These are phyloP conservation scores for Crotalaria pallida DNA, from an alignment of 306 rosid species.

Conservation along the genomic window DNA sequence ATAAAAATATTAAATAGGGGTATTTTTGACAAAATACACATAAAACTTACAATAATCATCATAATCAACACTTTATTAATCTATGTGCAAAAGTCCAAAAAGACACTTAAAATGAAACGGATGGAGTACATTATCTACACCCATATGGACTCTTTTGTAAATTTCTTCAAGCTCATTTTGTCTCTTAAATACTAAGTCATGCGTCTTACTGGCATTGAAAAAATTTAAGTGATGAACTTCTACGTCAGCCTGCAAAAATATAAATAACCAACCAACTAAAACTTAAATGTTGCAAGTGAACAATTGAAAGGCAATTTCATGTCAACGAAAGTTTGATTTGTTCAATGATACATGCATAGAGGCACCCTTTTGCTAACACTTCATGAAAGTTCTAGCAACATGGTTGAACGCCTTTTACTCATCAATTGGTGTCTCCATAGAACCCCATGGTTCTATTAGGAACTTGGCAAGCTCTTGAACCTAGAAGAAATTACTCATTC, in stretches of 20 bases:
- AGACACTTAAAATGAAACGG: no score
- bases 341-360: slow-evolving; percentile 58
- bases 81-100: no score
- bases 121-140: slow-evolving; percentile 61
- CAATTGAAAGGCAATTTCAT: slow-evolving; percentile 4
- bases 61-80: no score
- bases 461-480: slow-evolving; percentile 53
- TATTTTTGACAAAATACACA: no score
- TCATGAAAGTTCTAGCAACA: slow-evolving; percentile 50
- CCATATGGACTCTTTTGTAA: slow-evolving; percentile 78
- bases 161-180: slow-evolving; percentile 85
- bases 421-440: slow-evolving; percentile 62
- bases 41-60: no score
- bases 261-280: slow-evolving; percentile 5
- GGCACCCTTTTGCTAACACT: slow-evolving; percentile 64
- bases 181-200: slow-evolving; percentile 74
- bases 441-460: slow-evolving; percentile 68
- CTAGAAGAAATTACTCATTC: slow-evolving; percentile 45
- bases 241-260: slow-evolving; percentile 43
- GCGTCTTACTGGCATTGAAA: slow-evolving; percentile 76
- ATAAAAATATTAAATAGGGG: no score
- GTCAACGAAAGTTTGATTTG: slow-evolving; percentile 42
- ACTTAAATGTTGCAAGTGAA: not conserved
- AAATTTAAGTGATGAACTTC: slow-evolving; percentile 71
- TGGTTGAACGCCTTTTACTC: slow-evolving; percentile 61